A percentile compares a stretch with the other conserved stretches of the same genome.
These are phyloP conservation scores for Panellus pusillus DNA, from an alignment of 768 basidiomycete genomes.

Conservation along the genomic window DNA sequence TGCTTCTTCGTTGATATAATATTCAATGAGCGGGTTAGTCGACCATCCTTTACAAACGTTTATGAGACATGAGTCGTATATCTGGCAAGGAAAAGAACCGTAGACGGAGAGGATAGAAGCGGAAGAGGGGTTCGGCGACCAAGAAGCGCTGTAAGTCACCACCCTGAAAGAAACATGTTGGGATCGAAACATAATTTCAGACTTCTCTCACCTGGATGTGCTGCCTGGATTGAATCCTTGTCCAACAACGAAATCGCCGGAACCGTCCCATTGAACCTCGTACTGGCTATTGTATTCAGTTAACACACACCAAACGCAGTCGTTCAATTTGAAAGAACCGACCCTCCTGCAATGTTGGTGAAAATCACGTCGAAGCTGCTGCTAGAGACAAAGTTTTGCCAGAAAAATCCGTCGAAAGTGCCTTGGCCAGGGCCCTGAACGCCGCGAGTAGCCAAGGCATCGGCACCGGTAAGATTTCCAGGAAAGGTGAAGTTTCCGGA, in stretches of 20 bases:
- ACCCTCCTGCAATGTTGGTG: slow-evolving; percentile 18
- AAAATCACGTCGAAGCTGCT: slow-evolving; percentile 3
- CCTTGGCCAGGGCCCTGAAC: slow-evolving; percentile 11
- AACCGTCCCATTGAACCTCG: slow-evolving; percentile 14
- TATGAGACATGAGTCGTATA: too few species aligned
- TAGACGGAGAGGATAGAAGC: slow-evolving; percentile 19
- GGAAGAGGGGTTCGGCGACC: slow-evolving; percentile 15
- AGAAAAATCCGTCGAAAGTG: slow-evolving; percentile 18
- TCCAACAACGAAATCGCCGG: slow-evolving; percentile 19
- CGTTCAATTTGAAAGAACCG: too few species aligned
- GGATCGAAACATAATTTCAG: background rate
- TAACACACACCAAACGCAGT: too few species aligned
- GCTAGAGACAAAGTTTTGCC: slow-evolving; percentile 7
- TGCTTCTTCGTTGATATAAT: slow-evolving; percentile 29
- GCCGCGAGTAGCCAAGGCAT: slow-evolving; percentile 9
- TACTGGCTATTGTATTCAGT: background rate
- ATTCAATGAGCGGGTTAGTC: slow-evolving; percentile 22
- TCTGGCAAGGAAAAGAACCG: background rate
- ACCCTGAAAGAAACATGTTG: slow-evolving; percentile 1
- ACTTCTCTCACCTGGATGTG: slow-evolving; percentile 3
- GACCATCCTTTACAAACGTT: slow-evolving; percentile 21
- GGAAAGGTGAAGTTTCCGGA: background rate
- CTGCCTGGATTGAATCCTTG: slow-evolving; percentile 18
- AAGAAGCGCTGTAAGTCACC: slow-evolving; percentile 9
- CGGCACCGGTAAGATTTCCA: background rate